Evolutionary conservation across 2,329 filamentous ascomycete genomes (phyloP).

Genomic region (Fusarium virguliforme): DNA sequence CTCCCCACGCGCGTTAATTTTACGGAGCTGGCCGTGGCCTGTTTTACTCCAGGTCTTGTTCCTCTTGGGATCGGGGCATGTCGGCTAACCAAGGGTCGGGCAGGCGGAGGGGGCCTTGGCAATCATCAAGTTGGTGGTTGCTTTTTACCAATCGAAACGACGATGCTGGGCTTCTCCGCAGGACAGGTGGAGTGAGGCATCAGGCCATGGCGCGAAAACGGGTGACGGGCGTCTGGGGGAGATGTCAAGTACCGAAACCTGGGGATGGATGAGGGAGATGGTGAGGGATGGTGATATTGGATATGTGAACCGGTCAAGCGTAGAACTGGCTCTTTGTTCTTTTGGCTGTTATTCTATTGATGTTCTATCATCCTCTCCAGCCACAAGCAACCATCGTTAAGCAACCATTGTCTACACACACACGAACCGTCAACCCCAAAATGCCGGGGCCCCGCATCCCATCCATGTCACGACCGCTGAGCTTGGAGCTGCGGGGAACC

Average conservation of each 20-base stretch:
- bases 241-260: neutral
- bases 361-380: neutral
- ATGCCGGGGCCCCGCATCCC: slow-evolving; percentile 14
- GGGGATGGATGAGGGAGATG: neutral
- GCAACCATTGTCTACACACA: no score
- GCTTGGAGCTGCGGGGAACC: slow-evolving; percentile 13
- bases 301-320: neutral
- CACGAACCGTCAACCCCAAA: neutral
- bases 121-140: neutral
- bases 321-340: neutral
- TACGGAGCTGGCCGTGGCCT: slow-evolving; percentile 19
- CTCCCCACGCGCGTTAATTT: slow-evolving; percentile 4
- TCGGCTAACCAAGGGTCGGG: slow-evolving; percentile 35
- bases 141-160: neutral
- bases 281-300: neutral
- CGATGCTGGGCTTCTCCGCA: slow-evolving; percentile 13
- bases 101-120: slow-evolving; percentile 24
- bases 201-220: slow-evolving; percentile 18
- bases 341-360: neutral
- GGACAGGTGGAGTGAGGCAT: slow-evolving; percentile 15
- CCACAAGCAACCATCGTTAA: neutral
- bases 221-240: slow-evolving; percentile 10
- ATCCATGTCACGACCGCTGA: neutral
- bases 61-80: slow-evolving; percentile 22
- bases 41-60: slow-evolving; percentile 22